Conservation (phyloP, 805 yeast species). For the Suhomyces prunicola region DNA sequence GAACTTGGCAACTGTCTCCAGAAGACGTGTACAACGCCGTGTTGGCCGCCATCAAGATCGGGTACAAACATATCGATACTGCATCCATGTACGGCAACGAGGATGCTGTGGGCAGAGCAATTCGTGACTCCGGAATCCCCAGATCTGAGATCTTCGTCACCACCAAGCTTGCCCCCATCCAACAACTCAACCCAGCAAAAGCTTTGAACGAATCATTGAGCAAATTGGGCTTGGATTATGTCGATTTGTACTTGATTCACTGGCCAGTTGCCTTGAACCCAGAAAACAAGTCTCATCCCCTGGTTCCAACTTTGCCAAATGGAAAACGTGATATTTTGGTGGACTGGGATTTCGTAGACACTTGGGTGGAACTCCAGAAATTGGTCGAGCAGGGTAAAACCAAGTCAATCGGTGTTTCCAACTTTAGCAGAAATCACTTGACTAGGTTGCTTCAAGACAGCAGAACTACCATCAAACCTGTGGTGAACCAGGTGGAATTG, state of each 20-base stretch:
- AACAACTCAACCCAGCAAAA: constrained; percentile 47
- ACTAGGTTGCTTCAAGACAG: constrained; percentile 22
- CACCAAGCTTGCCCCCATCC: constrained; percentile 62
- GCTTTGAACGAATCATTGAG: constrained; percentile 57
- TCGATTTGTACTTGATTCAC: constrained; percentile 74
- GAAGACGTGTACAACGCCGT: constrained; percentile 11
- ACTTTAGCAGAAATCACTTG: constrained; percentile 28
- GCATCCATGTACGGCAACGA: constrained; percentile 70
- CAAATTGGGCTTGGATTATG: constrained; percentile 66
- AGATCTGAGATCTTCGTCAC: constrained; percentile 66
- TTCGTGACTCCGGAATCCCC: constrained; percentile 56
- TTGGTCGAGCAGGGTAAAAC: constrained; percentile 18
- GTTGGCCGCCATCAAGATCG: constrained; percentile 53
- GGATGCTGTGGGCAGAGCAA: constrained; percentile 53
- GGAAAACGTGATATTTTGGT: constrained; percentile 14
- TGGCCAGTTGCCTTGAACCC: constrained; percentile 55
- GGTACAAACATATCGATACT: constrained; percentile 75
- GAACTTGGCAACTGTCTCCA: constrained; percentile 16
- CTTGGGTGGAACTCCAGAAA: constrained; percentile 34
- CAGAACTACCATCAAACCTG: constrained; percentile 23
- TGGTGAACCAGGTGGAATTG: constrained; percentile 33
- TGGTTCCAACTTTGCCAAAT: constrained; percentile 39
- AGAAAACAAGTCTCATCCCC: constrained; percentile 1
- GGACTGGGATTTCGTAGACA: constrained; percentile 29
- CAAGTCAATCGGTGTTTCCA: constrained; percentile 36